phyloP scores from a whole-genome alignment of 2,329 filamentous ascomycete genomes.

The Paecilomyces dactylethromorphus region DNA sequence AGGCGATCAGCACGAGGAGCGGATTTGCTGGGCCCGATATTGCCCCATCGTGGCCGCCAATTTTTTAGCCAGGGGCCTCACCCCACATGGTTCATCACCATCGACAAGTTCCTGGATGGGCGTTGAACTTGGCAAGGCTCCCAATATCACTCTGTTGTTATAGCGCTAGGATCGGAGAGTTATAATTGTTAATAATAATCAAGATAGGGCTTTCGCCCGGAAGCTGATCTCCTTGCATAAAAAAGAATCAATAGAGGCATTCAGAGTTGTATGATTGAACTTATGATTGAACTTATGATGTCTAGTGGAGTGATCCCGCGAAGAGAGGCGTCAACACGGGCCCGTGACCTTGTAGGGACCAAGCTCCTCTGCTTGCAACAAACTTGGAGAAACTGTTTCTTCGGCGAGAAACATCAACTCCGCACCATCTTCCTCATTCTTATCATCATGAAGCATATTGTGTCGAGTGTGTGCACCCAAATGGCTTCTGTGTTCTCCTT shows the following conservation, averaged over 20 bases:
- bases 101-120: background rate
- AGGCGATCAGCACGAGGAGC: background rate
- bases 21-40: background rate
- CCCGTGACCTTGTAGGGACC: background rate
- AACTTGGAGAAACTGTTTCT: background rate
- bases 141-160: background rate
- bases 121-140: background rate
- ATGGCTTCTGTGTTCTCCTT: background rate
- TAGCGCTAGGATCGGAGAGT: background rate
- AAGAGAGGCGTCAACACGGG: background rate
- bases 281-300: background rate
- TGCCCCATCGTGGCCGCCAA: background rate
- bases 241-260: background rate
- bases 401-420: background rate
- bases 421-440: background rate
- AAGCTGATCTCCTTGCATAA: background rate
- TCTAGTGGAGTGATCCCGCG: background rate
- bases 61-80: background rate
- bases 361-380: background rate
- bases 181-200: background rate
- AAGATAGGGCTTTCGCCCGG: background rate
- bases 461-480: background rate
- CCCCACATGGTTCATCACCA: background rate
- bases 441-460: background rate
- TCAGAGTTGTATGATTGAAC: background rate